Percentiles rank a stretch among this genome's conserved stretches.
Conservation (phyloP, 2,329 filamentous ascomycete species). For the Ustilaginoidea virens region DNA sequence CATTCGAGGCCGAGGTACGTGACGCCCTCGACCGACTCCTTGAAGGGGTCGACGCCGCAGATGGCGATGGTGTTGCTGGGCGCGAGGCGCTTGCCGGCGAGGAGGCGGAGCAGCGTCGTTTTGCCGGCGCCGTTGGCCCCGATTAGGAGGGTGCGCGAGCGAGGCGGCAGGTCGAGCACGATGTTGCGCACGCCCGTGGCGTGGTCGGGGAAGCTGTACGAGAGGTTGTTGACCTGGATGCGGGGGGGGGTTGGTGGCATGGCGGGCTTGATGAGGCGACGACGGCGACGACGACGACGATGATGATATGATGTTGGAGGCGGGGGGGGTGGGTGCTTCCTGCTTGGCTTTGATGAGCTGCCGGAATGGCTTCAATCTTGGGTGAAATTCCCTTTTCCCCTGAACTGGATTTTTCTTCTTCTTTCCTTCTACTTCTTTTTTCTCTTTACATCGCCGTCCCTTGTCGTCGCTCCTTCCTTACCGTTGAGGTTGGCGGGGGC, state of each 20-base stretch:
- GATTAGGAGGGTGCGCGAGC: slow-evolving; percentile 79
- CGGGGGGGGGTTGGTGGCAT: slow-evolving; percentile 26
- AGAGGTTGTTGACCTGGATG: slow-evolving; percentile 61
- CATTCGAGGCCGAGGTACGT: slow-evolving; percentile 96
- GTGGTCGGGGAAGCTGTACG: slow-evolving; percentile 79
- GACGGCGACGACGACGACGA: background rate
- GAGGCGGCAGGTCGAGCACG: slow-evolving; percentile 59
- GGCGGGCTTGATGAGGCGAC: background rate
- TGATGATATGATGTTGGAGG: background rate
- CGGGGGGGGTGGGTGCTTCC: background rate
- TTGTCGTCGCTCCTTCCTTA: too few species aligned
- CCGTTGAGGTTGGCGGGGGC: too few species aligned
- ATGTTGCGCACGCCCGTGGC: slow-evolving; percentile 64
- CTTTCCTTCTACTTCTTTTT: too few species aligned
- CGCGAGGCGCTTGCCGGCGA: slow-evolving; percentile 88
- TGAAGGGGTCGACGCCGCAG: slow-evolving; percentile 80
- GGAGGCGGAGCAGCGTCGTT: slow-evolving; percentile 85
- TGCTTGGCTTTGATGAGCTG: too few species aligned
- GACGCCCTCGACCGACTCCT: slow-evolving; percentile 76
- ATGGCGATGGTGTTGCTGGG: slow-evolving; percentile 61
- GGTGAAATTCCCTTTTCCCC: too few species aligned
- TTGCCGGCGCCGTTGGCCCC: slow-evolving; percentile 96
- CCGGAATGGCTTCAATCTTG: too few species aligned
- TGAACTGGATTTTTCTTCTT: too few species aligned
- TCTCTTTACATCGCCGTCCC: too few species aligned